Conservation (phyloP, 1,284 basidiomycete species). For the Cutaneotrichosporon cyanovorans region DNA sequence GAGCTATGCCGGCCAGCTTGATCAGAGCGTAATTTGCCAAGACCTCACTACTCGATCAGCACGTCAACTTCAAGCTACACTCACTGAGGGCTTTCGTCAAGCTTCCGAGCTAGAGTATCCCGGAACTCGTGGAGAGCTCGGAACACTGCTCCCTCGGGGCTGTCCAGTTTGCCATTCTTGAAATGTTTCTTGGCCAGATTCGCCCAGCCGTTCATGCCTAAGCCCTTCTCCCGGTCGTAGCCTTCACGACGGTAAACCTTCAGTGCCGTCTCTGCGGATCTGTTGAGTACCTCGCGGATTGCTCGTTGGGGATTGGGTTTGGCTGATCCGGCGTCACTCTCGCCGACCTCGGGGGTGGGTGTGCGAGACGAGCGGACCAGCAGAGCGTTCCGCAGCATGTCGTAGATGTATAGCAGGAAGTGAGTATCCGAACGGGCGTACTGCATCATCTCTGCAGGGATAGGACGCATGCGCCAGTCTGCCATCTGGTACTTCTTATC, state of each 20-base stretch:
- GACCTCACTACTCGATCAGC: neutral
- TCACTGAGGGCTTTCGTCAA: constrained; percentile 79
- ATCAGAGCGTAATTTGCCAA: neutral
- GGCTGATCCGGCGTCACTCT: constrained; percentile 8
- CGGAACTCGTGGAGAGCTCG: constrained; percentile 75
- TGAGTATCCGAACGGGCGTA: constrained; percentile 97
- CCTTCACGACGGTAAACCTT: constrained; percentile 59
- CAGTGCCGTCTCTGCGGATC: constrained; percentile 66
- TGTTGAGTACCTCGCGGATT: constrained; percentile 53
- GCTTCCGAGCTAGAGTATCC: constrained; percentile 67
- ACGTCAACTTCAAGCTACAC: constrained; percentile 25
- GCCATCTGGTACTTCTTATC: constrained; percentile 95
- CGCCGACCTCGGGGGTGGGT: constrained; percentile 18
- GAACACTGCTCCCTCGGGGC: constrained; percentile 58
- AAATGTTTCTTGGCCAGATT: constrained; percentile 71
- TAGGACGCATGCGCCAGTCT: constrained; percentile 90
- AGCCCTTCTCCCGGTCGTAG: constrained; percentile 62
- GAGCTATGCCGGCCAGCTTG: neutral
- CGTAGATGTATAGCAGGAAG: constrained; percentile 86
- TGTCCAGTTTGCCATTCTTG: constrained; percentile 49
- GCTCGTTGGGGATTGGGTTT: constrained; percentile 30
- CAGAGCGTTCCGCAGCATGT: constrained; percentile 80
- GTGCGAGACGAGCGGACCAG: constrained; percentile 50
- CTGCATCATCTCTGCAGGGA: constrained; percentile 78
- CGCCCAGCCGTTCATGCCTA: constrained; percentile 66